phyloP scores from a whole-genome alignment of 768 basidiomycete species.

The Phlebiopsis flavidoalba region DNA sequence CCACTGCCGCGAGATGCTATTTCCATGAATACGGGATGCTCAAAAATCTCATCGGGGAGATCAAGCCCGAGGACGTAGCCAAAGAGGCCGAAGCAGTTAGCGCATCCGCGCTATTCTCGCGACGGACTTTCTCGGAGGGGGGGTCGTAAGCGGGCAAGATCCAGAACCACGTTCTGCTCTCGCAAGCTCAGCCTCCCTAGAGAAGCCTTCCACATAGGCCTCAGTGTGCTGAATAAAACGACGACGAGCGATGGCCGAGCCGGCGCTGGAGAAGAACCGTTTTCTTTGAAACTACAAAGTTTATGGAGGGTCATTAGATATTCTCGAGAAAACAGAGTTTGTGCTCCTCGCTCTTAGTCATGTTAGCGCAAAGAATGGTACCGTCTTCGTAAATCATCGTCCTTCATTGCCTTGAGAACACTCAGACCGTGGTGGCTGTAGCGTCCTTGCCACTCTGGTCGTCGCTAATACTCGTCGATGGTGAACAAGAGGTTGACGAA shows the following conservation, averaged over 20 bases:
- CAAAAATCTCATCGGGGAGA: constrained; percentile 55
- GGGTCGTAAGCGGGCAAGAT: constrained; percentile 46
- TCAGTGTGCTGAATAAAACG: constrained; percentile 51
- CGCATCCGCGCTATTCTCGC: constrained; percentile 67
- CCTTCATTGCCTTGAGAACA: constrained; percentile 47
- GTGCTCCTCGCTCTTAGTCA: constrained; percentile 52
- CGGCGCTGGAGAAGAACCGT: constrained; percentile 37
- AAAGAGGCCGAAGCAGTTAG: constrained; percentile 56
- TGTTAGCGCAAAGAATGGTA: constrained; percentile 50
- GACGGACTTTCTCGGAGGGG: too few relatives aligned
- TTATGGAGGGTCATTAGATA: background rate
- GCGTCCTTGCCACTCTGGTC: constrained; percentile 57
- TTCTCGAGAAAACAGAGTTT: background rate
- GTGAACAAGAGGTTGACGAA: constrained; percentile 63
- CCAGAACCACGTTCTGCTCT: constrained; percentile 49
- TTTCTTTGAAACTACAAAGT: constrained; percentile 44
- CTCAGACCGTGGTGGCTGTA: constrained; percentile 44
- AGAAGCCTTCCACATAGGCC: constrained; percentile 53
- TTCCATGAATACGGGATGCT: constrained; percentile 47
- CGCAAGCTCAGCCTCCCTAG: constrained; percentile 59
- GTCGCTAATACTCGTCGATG: constrained; percentile 64
- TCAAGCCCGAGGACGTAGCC: constrained; percentile 60
- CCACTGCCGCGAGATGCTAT: constrained; percentile 56
- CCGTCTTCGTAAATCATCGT: constrained; percentile 49
- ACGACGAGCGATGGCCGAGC: constrained; percentile 42